Evolutionary conservation across 108 stramenopile genomes (phyloP), one percentile per base, ranked within the genome.

Genomic region (Aurantiochytrium sp.): DNA sequence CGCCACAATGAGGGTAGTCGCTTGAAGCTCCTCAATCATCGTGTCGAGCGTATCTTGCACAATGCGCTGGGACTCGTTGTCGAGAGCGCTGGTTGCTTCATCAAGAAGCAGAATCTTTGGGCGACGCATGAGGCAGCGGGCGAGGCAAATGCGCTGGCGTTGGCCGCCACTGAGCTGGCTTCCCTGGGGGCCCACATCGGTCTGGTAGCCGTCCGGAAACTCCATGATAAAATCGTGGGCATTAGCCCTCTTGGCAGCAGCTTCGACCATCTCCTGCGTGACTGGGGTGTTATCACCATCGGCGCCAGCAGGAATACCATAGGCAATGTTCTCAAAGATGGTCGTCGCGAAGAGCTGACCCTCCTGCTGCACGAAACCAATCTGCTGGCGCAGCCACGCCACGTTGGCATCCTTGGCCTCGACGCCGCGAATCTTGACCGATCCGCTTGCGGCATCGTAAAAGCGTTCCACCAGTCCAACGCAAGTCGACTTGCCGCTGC

Each of bases 291-390:
- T 18, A 42, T 69, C 64, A 18, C 64, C 64, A 47, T 57, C 76
- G 87, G 19, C 90, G 88, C 0, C 92, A 45, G 88, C 44, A 10
- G 53, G 45, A 29, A 92, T 3, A 4, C 93, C 93, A 88, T 96
- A 96, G 45, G 92, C 90, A 44, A 97, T 95, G 90, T 97, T 97
- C 29, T 97, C 95, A 29, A 87, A 87, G 25, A 97, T 91, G 59
- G 92, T 95, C 23, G 93, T 93, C 72, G 94, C 89, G 69, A 96
- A 96, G 19, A 97, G 95, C 58, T 92, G 92, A 0, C 96, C 96
- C 89, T 97, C 96, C 92, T 97, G 97, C 12, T 93, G 90, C n/a
- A 97, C 96, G 18, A 93, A 88, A 5, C 95, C 95, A 42, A 96
- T 89, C 58, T 96, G 94, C 28, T 72, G 87, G n/a, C 95, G 90